Conservation (phyloP, 2,329 filamentous ascomycete genomes). For the Sordariomycetes sp. region DNA sequence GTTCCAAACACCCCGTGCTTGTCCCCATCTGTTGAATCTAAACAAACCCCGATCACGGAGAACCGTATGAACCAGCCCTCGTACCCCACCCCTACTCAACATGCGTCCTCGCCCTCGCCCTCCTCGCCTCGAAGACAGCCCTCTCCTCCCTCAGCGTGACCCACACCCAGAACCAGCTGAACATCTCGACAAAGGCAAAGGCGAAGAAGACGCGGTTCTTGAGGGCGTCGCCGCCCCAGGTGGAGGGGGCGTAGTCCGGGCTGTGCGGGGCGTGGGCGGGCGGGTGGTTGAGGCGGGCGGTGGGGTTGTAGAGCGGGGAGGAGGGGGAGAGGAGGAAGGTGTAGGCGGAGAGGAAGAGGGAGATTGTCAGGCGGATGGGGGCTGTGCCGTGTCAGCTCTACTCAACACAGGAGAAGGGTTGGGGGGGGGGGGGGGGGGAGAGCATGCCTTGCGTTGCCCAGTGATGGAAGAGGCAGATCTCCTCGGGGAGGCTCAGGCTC, state of each 20-base stretch:
- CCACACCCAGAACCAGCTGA: constrained; percentile 81
- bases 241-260: constrained; percentile 20
- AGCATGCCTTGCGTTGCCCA: constrained; percentile 51
- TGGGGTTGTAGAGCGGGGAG: constrained; percentile 29
- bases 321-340: constrained; percentile 45
- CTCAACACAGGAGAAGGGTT: background rate
- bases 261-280: constrained; percentile 16
- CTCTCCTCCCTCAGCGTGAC: constrained; percentile 55
- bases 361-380: constrained; percentile 51
- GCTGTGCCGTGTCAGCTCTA: constrained; percentile 19
- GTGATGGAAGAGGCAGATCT: constrained; percentile 47
- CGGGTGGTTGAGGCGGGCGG: constrained; percentile 20
- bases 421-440: constrained; percentile 26
- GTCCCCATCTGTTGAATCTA: too few species aligned
- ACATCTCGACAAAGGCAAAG: constrained; percentile 71
- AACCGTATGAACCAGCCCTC: too few species aligned
- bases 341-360: constrained; percentile 49
- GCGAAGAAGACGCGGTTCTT: constrained; percentile 80
- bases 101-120: constrained; percentile 9
- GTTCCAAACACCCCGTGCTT: too few species aligned
- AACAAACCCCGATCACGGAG: too few species aligned
- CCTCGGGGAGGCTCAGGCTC: constrained; percentile 54
- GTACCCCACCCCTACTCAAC: background rate
- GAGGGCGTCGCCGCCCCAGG: constrained; percentile 50
- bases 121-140: constrained; percentile 23